phyloP scores from a whole-genome alignment of 73 alveolate species.

The Paramecium bursaria region DNA sequence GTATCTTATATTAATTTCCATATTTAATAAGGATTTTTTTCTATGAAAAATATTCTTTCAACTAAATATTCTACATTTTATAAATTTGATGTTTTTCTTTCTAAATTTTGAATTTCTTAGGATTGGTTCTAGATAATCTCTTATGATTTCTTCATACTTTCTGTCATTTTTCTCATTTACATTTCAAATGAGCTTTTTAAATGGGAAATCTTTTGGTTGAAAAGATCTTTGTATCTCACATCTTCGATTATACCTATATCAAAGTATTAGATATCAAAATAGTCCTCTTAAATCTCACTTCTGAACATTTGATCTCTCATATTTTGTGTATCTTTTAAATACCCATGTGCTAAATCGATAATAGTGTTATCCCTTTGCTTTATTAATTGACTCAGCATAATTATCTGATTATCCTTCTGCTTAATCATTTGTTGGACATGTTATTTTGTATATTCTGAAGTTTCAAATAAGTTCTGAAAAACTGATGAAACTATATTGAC shows the following conservation, averaged over 20 bases:
- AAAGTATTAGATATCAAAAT: slow-evolving; percentile 57
- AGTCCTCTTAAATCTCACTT: slow-evolving; percentile 56
- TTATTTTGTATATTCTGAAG: too few relatives aligned
- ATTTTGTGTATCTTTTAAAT: slow-evolving; percentile 57
- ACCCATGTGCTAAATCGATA: slow-evolving; percentile 66
- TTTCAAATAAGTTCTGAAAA: too few relatives aligned
- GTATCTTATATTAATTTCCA: slow-evolving; percentile 40
- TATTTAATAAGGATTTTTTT: slow-evolving; percentile 59
- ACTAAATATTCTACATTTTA: slow-evolving; percentile 46
- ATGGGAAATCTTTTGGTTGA: slow-evolving; percentile 53
- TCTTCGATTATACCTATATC: slow-evolving; percentile 62
- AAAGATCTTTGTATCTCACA: slow-evolving; percentile 41
- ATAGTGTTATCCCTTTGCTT: slow-evolving; percentile 37
- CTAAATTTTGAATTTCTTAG: not conserved
- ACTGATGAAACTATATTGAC: too few relatives aligned
- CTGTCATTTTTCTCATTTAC: slow-evolving; percentile 46
- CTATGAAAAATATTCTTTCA: slow-evolving; percentile 18
- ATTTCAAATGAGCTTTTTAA: slow-evolving; percentile 58
- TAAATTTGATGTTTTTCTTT: not conserved
- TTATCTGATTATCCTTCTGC: too few relatives aligned
- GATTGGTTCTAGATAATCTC: slow-evolving; percentile 3
- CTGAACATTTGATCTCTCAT: slow-evolving; percentile 65
- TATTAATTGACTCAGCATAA: too few relatives aligned
- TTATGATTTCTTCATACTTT: slow-evolving; percentile 5
- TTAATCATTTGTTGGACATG: too few relatives aligned